phyloP scores from a whole-genome alignment of 768 basidiomycete genomes.

The Russula vinacea region DNA sequence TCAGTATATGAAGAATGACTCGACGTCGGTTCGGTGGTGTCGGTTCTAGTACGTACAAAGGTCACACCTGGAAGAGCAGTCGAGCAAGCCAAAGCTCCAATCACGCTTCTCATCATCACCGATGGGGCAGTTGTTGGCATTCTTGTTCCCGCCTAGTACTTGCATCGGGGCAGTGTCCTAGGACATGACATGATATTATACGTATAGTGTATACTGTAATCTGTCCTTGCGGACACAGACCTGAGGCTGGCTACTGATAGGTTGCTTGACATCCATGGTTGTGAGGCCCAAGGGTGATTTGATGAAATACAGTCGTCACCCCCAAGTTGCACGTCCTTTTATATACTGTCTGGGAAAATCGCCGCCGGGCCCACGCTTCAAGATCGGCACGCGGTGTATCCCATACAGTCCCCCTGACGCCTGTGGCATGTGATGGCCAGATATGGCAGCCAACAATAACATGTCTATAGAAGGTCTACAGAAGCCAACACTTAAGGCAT shows the following conservation, averaged over 20 bases:
- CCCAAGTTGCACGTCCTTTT: too few relatives aligned
- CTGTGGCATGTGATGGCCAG: too few relatives aligned
- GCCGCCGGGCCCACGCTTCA: too few relatives aligned
- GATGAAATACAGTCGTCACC: too few relatives aligned
- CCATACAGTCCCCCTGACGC: too few relatives aligned
- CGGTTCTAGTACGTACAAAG: neutral
- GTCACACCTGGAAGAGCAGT: constrained; percentile 27
- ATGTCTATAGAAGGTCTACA: too few relatives aligned
- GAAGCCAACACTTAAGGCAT: too few relatives aligned
- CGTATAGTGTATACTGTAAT: too few relatives aligned
- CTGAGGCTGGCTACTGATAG: neutral
- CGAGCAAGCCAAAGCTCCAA: constrained; percentile 34
- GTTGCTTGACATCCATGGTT: neutral
- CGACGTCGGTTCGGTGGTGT: neutral
- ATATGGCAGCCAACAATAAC: too few relatives aligned
- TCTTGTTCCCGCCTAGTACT: constrained; percentile 26
- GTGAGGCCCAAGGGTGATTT: neutral
- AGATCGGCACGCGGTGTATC: too few relatives aligned
- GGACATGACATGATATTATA: neutral
- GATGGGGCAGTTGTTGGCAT: constrained; percentile 32
- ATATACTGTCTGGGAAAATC: too few relatives aligned
- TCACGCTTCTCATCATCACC: constrained; percentile 36
- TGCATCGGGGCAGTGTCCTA: constrained; percentile 14
- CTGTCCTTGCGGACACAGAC: neutral
- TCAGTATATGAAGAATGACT: too few relatives aligned